Evolutionary conservation across 148 eudicot species (phyloP), one percentile per base, ranked within the genome.

Genomic region (Polygonum maritimum): DNA sequence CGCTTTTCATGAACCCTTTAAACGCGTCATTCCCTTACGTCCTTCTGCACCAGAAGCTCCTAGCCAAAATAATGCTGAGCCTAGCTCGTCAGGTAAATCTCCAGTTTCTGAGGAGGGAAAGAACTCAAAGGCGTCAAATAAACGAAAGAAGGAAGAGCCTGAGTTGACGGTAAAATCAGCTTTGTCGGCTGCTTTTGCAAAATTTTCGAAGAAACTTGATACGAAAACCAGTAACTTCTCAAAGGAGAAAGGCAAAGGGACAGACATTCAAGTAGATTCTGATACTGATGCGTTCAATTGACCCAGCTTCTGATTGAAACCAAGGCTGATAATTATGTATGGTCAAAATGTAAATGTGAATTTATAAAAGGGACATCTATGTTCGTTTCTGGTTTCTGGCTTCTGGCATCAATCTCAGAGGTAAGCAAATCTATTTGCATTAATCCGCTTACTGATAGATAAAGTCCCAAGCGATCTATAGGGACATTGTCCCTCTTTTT

Each of bases 1-100:
- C 45, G 83, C 97, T 58, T 94, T 92, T 70, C 98, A 94, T 52
- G 96, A 92, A 84, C 97, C 98, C 74, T 92, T 94, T 82, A 92
- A 94, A 87, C 93, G 93, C 12, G 86, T 83, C 18, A 72, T 85
- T 71, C 85, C 97, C 47, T 84, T 57, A 70, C 81, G 79, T 40
- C 75, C 84, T 33, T 7, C 85, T 15, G 77, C 75, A 80, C 76
- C 81, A 49, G 92, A 82, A 84, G 79, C 83, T 72, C 83, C 88
- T 44, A 74, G 73, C 10, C 81, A 81, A 38, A 81, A 70, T 69
- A 79, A 76, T 22, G 62, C 76, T 58, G 80, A 62, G 63, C 74
- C 79, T 15, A 47, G 48, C 80, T 72, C 83, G 9, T 35, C 74
- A 41, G 84, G 31, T 48, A 87, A 79, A 77, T 74, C 81, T 39